Evolutionary conservation across 2,329 filamentous ascomycete genomes (phyloP), one percentile per base, ranked within the genome.

Genomic region (Lachnellula hyalina): DNA sequence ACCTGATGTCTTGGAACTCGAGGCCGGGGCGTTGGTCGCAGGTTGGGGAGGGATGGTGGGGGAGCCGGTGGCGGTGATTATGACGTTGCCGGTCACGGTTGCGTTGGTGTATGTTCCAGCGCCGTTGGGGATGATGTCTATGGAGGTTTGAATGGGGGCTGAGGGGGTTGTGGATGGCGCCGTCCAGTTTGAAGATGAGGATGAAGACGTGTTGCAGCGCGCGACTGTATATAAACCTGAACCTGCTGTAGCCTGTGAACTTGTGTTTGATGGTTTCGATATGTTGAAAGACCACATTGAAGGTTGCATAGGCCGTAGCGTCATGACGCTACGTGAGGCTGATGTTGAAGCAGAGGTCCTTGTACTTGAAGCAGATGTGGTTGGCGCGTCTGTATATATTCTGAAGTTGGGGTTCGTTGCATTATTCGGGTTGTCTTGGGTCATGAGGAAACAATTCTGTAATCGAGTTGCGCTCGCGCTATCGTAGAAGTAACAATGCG

Each of bases 301-400:
- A 25, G 25, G 25, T 6, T 32, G 28, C 1, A 11, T 11, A 32
- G 28, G 28, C 8, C 28, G 28, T 2, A 32, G 11, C 3, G 28
- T 32, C 28, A 32, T 3, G 9, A 32, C 9, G 28, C 28, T 32
- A 9, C 28, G 2, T 32, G 28, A 32, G 8, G 28, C 2, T 19
- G 41, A 12, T 12, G 11, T 5, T 12, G 17, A 19, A 19, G 5
- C 19, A 44, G 41, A 17, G 5, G 70, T 47, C 23, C 5, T n/a
- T 21, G 19, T 12, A 21, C 12, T 21, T 44, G n/a, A 8, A 12
- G 41, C 15, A 17, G 41, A 11, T n/a, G n/a, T 12, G 5, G 41
- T 44, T 21, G 41, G 19, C n/a, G 17, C 21, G 41, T 44, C 41
- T 12, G 21, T 4, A 21, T 19, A 44, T 5, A 44, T 44, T 23